These are phyloP conservation scores for Aristolochia californica DNA, from an alignment of 164 flowering plant species.

Conservation along the genomic window DNA sequence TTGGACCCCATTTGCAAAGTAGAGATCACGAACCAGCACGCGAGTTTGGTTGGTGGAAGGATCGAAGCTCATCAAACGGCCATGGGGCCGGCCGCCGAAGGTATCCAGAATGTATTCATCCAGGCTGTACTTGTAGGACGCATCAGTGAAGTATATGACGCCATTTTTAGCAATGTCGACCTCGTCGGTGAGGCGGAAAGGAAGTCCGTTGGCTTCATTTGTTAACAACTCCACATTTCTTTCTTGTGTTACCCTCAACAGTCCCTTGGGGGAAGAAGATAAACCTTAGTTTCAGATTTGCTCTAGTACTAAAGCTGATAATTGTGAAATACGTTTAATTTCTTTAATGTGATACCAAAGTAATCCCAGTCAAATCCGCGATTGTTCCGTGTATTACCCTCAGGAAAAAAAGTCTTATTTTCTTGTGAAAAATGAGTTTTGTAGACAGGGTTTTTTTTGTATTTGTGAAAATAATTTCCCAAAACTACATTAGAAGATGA, in stretches of 20 bases:
- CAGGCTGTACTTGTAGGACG: constrained; percentile 46
- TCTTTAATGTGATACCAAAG: no score
- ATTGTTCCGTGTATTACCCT: no score
- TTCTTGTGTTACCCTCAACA: constrained; percentile 38
- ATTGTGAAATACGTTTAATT: no score
- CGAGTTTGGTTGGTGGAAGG: constrained; percentile 40
- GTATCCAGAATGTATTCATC: constrained; percentile 21
- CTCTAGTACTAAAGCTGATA: no score
- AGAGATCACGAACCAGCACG: constrained; percentile 46
- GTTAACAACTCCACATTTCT: constrained; percentile 39
- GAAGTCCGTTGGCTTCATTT: constrained; percentile 52
- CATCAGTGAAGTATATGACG: constrained; percentile 73
- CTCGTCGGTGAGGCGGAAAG: constrained; percentile 51
- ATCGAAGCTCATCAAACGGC: constrained; percentile 64
- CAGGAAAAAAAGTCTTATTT: no score
- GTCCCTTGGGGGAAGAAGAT: no score
- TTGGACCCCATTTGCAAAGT: constrained; percentile 79
- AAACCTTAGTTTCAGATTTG: no score
- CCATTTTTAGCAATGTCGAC: constrained; percentile 64
- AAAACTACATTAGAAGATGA: no score
- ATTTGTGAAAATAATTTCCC: no score
- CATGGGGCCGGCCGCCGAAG: constrained; percentile 64
- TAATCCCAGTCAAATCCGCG: no score
- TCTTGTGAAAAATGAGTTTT: no score
- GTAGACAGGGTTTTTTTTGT: no score